These are phyloP conservation scores for Penicillium sp. DNA, from an alignment of 2,329 filamentous ascomycete genomes.

Conservation along the genomic window DNA sequence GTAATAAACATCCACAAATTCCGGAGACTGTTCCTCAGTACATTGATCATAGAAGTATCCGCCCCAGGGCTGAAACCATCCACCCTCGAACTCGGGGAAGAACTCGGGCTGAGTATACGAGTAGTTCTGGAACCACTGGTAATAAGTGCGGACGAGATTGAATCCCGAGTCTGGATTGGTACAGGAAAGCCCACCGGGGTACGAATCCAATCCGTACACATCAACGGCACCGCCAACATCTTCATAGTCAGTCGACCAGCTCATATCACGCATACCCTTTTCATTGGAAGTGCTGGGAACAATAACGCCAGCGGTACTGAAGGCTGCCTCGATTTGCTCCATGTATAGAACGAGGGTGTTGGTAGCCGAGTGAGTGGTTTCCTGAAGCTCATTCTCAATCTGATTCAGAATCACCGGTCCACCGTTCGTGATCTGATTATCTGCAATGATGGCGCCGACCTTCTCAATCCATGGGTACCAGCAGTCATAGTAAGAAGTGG, in stretches of 20 bases:
- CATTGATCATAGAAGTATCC: slow-evolving; percentile 55
- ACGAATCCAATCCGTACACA: slow-evolving; percentile 35
- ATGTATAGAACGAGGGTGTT: slow-evolving; percentile 54
- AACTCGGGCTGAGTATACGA: slow-evolving; percentile 56
- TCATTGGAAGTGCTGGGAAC: slow-evolving; percentile 55
- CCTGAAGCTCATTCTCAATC: slow-evolving; percentile 55
- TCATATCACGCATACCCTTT: slow-evolving; percentile 49
- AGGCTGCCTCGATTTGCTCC: slow-evolving; percentile 52
- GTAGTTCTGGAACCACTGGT: slow-evolving; percentile 59
- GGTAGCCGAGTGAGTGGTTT: slow-evolving; percentile 44
- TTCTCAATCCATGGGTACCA: slow-evolving; percentile 52
- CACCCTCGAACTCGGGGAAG: slow-evolving; percentile 56
- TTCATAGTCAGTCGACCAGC: slow-evolving; percentile 58
- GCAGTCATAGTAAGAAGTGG: slow-evolving; percentile 44
- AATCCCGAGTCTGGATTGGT: slow-evolving; percentile 52
- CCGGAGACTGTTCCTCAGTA: slow-evolving; percentile 44
- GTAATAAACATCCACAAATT: slow-evolving; percentile 58
- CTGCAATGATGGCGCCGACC: slow-evolving; percentile 50
- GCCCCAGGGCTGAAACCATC: slow-evolving; percentile 57
- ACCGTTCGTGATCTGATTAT: slow-evolving; percentile 52
- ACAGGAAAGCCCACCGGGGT: slow-evolving; percentile 48
- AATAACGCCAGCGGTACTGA: slow-evolving; percentile 48
- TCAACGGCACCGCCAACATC: slow-evolving; percentile 58
- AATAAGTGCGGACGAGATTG: slow-evolving; percentile 53
- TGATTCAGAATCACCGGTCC: slow-evolving; percentile 55